Conservation (phyloP, 352 stramenopile genomes). For the Phytophthora nicotianae region DNA sequence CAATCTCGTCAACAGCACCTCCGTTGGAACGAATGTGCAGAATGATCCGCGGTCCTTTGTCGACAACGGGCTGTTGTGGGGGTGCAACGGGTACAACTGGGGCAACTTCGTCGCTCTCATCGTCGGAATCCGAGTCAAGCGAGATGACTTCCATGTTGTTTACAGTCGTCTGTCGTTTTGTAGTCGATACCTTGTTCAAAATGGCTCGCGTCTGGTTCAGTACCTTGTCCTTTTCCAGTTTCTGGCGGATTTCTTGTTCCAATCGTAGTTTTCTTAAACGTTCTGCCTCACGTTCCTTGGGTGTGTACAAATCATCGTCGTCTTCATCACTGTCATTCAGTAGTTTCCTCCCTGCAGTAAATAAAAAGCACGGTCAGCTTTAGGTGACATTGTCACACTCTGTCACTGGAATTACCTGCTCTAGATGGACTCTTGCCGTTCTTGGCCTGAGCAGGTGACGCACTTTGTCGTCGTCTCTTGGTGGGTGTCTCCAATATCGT, state of each 20-base stretch:
- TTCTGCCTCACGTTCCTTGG: slow-evolving; percentile 44
- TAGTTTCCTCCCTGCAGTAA: slow-evolving; percentile 14
- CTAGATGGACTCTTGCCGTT: slow-evolving; percentile 24
- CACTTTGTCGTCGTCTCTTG: slow-evolving; percentile 19
- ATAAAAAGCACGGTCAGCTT: slow-evolving; percentile 7
- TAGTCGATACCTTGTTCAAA: slow-evolving; percentile 46
- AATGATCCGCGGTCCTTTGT: slow-evolving; percentile 61
- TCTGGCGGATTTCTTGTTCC: slow-evolving; percentile 58
- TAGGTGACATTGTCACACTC: neutral
- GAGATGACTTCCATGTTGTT: slow-evolving; percentile 52
- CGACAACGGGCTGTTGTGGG: slow-evolving; percentile 6
- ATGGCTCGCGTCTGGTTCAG: slow-evolving; percentile 67
- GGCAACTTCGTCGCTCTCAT: slow-evolving; percentile 22
- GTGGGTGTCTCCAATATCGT: slow-evolving; percentile 23
- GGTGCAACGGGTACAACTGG: slow-evolving; percentile 6
- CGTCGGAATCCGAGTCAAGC: slow-evolving; percentile 61
- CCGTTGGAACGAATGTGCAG: slow-evolving; percentile 72
- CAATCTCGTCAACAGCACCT: slow-evolving; percentile 52
- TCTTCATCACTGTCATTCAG: slow-evolving; percentile 37
- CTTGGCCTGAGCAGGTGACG: slow-evolving; percentile 8
- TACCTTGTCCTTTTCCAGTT: slow-evolving; percentile 57
- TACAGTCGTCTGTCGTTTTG: slow-evolving; percentile 25
- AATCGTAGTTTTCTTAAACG: slow-evolving; percentile 42
- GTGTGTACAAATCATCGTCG: slow-evolving; percentile 50
- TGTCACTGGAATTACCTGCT: slow-evolving; percentile 17